Base-by-base conservation (phyloP, 192 early-diverging fungal species). In the Allomyces macrogynus region DNA sequence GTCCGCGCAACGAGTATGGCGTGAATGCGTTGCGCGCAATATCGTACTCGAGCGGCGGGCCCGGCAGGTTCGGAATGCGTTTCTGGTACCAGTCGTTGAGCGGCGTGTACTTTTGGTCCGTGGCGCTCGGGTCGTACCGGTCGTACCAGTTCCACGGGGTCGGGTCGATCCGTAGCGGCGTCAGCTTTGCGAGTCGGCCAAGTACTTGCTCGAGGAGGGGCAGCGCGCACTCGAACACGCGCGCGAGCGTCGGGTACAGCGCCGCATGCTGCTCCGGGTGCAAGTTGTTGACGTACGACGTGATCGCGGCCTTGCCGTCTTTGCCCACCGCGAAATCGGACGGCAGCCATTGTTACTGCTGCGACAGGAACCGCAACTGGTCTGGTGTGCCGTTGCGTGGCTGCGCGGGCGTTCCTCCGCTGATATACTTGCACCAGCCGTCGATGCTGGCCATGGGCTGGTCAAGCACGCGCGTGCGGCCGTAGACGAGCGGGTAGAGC, bases 251-350 rank as follows among this genome's bases (percentile, higher is more conserved):
- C 4, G 68, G 72, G 61, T 88, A 86, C 64, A 83, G 63, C 11
- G 68, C 71, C 9, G 71, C 68, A 63, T 77, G 69, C 43, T 77
- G 69, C n/a, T 65, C 24, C 12, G 82, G 86, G 60, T 87, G 78
- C 23, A 87, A 62, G 65, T 87, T 89, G 78, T 88, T 87, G 75
- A 90, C 87, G 69, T 88, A 89, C 1, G 83, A 85, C 40, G 64
- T 49, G 24, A 84, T 70, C 0, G 63, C 54, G 23, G 75, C 68
- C 4, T 70, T n/a, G 40, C 85, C 85, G 27, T 78, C 72, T 0
- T 74, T 61, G 23, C 23, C 62, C 1, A 88, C 74, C 4, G 68
- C 63, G 65, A 87, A 84, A 43, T 86, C 87, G 11, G 80, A 68
- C 0, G 88, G 86, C 22, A 89, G 75, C 86, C 84, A 86, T 67